Conservation (phyloP, 495 filamentous ascomycete species). For the Aspergillus biplanus region DNA sequence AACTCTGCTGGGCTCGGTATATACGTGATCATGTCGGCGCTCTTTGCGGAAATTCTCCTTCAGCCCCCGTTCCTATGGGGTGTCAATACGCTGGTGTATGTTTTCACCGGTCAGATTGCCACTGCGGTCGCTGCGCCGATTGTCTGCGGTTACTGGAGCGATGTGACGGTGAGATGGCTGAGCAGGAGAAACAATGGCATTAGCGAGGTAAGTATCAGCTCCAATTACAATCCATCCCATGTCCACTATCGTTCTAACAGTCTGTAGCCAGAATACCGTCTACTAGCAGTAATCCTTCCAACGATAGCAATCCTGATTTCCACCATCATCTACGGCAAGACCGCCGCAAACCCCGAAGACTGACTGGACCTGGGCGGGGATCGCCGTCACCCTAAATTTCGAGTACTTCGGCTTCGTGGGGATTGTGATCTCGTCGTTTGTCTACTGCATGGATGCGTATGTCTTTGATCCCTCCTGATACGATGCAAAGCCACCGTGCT, state of each 20-base stretch:
- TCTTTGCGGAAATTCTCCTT: neutral
- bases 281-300: slow-evolving; percentile 23
- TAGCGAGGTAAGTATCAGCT: slow-evolving; percentile 19
- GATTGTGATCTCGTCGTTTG: slow-evolving; percentile 25
- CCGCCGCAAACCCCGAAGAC: slow-evolving; percentile 15
- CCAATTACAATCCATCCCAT: slow-evolving; percentile 9
- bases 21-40: neutral
- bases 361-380: slow-evolving; percentile 22
- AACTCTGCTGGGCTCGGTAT: slow-evolving; percentile 22
- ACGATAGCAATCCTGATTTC: slow-evolving; percentile 21
- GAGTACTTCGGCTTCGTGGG: slow-evolving; percentile 29
- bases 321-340: slow-evolving; percentile 24
- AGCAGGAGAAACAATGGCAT: neutral
- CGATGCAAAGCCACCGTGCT: neutral
- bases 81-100: neutral
- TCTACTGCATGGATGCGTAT: slow-evolving; percentile 25
- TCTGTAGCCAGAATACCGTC: slow-evolving; percentile 26
- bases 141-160: neutral
- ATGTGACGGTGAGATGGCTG: neutral
- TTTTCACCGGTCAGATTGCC: neutral
- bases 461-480: no score
- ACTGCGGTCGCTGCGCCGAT: neutral
- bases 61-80: neutral
- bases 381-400: slow-evolving; percentile 23
- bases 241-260: slow-evolving; percentile 18